Conservation (phyloP, 345 rosid genomes). For the Bretschneidera sinensis region DNA sequence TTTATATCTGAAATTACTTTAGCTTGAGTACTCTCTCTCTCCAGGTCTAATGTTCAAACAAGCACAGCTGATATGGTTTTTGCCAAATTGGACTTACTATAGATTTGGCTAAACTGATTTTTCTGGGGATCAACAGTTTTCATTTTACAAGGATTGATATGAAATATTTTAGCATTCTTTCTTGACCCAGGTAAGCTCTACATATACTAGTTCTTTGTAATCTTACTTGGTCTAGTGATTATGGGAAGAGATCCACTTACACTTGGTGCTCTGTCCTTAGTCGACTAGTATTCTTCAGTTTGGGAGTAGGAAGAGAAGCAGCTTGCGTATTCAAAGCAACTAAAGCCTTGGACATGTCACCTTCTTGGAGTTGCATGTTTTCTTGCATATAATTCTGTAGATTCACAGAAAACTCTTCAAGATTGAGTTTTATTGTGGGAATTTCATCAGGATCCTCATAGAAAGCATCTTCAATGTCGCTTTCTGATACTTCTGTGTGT, state of each 20-base stretch:
- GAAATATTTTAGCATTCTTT: too few relatives aligned
- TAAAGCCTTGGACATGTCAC: slow-evolving; percentile 75
- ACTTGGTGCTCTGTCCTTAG: slow-evolving; percentile 94
- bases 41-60: not conserved
- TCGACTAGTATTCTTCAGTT: slow-evolving; percentile 72
- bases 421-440: slow-evolving; percentile 67
- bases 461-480: slow-evolving; percentile 67
- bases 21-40: not conserved
- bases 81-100: slow-evolving; percentile 7
- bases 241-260: slow-evolving; percentile 49
- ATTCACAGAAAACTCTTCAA: slow-evolving; percentile 52
- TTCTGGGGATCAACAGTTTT: not conserved
- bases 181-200: too few relatives aligned
- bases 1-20: not conserved
- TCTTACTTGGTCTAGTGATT: not conserved
- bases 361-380: slow-evolving; percentile 69
- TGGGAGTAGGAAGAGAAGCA: slow-evolving; percentile 64
- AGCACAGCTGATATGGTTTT: not conserved
- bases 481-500: slow-evolving; percentile 33
- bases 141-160: too few relatives aligned
- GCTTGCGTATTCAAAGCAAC: slow-evolving; percentile 67
- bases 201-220: too few relatives aligned
- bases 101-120: slow-evolving; percentile 8
- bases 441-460: slow-evolving; percentile 76
- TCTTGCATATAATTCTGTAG: slow-evolving; percentile 53